Conservation (phyloP, 2,329 filamentous ascomycete genomes). For the Thelonectria olida region DNA sequence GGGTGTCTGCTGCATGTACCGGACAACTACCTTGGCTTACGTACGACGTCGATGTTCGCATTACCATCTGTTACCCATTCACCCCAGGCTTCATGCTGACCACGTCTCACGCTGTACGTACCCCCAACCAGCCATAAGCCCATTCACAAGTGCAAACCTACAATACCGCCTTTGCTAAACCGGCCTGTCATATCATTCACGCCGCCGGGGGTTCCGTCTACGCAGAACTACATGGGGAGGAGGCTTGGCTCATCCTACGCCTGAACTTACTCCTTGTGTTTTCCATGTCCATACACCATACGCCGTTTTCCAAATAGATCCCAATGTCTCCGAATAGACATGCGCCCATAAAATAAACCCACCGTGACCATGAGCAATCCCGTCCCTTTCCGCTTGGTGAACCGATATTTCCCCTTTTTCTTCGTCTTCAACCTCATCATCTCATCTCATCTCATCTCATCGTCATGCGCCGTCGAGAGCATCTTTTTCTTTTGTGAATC, state of each 20-base stretch:
- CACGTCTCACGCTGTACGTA: not conserved
- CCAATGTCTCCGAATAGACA: not conserved
- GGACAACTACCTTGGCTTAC: too few relatives aligned
- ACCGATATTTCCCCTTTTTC: not conserved
- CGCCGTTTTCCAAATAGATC: not conserved
- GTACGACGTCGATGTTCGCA: not conserved
- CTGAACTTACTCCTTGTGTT: not conserved
- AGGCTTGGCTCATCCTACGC: not conserved
- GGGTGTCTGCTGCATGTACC: too few relatives aligned
- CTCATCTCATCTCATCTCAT: slow-evolving; percentile 28
- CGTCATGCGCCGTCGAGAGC: slow-evolving; percentile 27
- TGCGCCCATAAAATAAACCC: not conserved
- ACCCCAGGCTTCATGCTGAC: not conserved
- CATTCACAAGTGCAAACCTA: not conserved
- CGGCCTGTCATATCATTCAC: not conserved
- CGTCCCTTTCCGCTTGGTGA: not conserved
- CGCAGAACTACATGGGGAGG: not conserved
- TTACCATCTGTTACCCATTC: not conserved
- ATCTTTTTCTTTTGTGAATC: slow-evolving; percentile 39
- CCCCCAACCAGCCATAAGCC: too few relatives aligned
- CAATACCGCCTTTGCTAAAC: not conserved
- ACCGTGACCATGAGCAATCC: not conserved
- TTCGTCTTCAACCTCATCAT: slow-evolving; percentile 1
- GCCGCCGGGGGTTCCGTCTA: not conserved
- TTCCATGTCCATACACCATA: not conserved